Base-by-base conservation (phyloP, 495 filamentous ascomycete genomes). In the Tuber calosporum region DNA sequence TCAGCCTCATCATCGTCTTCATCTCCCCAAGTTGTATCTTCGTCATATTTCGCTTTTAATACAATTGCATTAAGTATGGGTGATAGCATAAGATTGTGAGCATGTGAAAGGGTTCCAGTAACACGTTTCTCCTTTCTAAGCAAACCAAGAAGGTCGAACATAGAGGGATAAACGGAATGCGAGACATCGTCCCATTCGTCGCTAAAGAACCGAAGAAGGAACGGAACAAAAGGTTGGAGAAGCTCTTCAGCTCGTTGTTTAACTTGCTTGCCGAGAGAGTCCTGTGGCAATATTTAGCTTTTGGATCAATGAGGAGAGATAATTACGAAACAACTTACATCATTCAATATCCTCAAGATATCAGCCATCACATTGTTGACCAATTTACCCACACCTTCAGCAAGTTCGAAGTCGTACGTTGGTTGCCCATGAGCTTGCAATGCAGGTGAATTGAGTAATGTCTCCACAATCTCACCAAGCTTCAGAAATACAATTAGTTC, bases 161-260 rank as follows among this genome's bases (percentile, higher is more conserved):
- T 88, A 66, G 91, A 93, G 22, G 93, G 90, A 75, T 98, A 96
- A 71, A 97, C 92, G 9, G 92, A 94, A 58, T 93, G 94, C 83
- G 94, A 97, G 73, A 98, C 89, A 82, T 99, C 95, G 82, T 99
- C 95, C 79, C 93, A 99, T 83, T 99, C 94, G 81, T 99, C 96
- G 36, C 92, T 92, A 82, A 99, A 96, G 84, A 96, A 96, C 45
- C 93, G 91, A 39, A 99, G 84, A 30, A 98, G 86, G 69, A 92
- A 88, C 2, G 93, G 93, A 67, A 96, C 83, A 82, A 99, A 97
- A 66, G 86, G 86, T 79, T 91, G 90, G 40, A 97, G 83, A 66
- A 94, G 86, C 77, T 89, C 88, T 42, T 91, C 91, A 69, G 93
- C 93, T 58, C 85, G 87, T 74, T 86, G 85, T 73, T 84, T 85